Evolutionary conservation across 345 rosid species (phyloP).

Genomic region (Clausena lansium): DNA sequence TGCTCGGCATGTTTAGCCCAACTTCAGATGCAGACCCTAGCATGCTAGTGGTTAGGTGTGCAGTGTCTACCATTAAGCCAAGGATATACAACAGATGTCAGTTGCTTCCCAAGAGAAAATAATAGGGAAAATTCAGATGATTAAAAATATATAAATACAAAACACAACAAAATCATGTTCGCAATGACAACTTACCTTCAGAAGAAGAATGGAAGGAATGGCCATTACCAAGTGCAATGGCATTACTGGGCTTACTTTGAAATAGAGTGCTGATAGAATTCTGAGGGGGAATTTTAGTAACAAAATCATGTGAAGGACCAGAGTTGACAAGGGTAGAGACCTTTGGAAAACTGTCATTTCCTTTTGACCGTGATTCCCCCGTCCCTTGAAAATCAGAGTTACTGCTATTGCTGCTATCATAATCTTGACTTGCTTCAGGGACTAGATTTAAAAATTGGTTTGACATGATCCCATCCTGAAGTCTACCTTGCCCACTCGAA

Average conservation of each 20-base stretch:
- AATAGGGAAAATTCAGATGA: background rate
- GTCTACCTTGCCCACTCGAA: constrained; percentile 25
- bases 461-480: constrained; percentile 24
- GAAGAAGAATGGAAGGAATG: constrained; percentile 30
- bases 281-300: constrained; percentile 25
- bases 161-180: constrained; percentile 9
- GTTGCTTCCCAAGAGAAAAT: constrained; percentile 15
- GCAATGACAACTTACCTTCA: constrained; percentile 34
- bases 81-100: constrained; percentile 15
- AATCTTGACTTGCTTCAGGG: constrained; percentile 35
- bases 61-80: constrained; percentile 38
- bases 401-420: constrained; percentile 22
- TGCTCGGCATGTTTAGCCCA: constrained; percentile 29
- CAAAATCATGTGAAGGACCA: constrained; percentile 17
- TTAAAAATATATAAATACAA: background rate
- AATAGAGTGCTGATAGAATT: constrained; percentile 28
- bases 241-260: constrained; percentile 33
- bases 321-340: constrained; percentile 21
- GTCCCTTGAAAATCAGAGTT: constrained; percentile 25
- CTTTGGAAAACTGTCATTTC: constrained; percentile 32
- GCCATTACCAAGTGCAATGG: constrained; percentile 25
- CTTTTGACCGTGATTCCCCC: constrained; percentile 33
- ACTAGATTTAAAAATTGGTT: constrained; percentile 22
- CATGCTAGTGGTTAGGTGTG: constrained; percentile 33
- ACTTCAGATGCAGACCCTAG: constrained; percentile 41